A percentile compares a stretch with the other conserved stretches of the same genome.
These are phyloP conservation scores for Cardamine occulta DNA, from an alignment of 345 rosid genomes.

Conservation along the genomic window DNA sequence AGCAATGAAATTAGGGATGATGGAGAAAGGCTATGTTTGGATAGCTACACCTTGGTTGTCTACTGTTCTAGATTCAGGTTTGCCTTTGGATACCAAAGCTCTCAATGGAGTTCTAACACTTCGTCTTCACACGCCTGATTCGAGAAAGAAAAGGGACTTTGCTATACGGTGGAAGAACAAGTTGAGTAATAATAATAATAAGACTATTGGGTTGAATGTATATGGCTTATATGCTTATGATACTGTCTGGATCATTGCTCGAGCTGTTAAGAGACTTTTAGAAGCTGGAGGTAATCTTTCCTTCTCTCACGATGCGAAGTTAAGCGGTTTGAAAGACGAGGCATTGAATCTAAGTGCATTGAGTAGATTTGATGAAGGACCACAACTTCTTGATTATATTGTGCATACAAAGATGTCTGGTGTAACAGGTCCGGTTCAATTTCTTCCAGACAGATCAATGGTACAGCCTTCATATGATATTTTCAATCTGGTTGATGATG, in stretches of 20 bases:
- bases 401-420: slow-evolving; percentile 74
- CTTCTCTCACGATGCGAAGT: slow-evolving; percentile 61
- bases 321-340: slow-evolving; percentile 53
- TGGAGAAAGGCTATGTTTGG: slow-evolving; percentile 85
- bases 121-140: slow-evolving; percentile 72
- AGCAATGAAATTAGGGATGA: slow-evolving; percentile 79
- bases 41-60: slow-evolving; percentile 85
- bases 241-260: slow-evolving; percentile 90
- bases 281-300: slow-evolving; percentile 70
- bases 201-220: slow-evolving; percentile 72
- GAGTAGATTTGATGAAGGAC: slow-evolving; percentile 74
- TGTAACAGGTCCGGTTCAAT: slow-evolving; percentile 71
- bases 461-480: slow-evolving; percentile 73
- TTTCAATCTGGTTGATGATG: slow-evolving; percentile 53
- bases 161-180: slow-evolving; percentile 60
- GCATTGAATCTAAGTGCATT: slow-evolving; percentile 68
- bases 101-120: slow-evolving; percentile 73
- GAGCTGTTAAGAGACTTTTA: slow-evolving; percentile 61
- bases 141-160: slow-evolving; percentile 64
- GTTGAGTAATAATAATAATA: slow-evolving; percentile 51
- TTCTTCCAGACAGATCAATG: slow-evolving; percentile 63
- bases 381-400: slow-evolving; percentile 58
- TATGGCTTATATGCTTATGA: slow-evolving; percentile 86
- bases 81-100: slow-evolving; percentile 43
- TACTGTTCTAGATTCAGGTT: slow-evolving; percentile 66